Base-by-base conservation (phyloP, 768 basidiomycete genomes). In the Leccinum longicurvipes region DNA sequence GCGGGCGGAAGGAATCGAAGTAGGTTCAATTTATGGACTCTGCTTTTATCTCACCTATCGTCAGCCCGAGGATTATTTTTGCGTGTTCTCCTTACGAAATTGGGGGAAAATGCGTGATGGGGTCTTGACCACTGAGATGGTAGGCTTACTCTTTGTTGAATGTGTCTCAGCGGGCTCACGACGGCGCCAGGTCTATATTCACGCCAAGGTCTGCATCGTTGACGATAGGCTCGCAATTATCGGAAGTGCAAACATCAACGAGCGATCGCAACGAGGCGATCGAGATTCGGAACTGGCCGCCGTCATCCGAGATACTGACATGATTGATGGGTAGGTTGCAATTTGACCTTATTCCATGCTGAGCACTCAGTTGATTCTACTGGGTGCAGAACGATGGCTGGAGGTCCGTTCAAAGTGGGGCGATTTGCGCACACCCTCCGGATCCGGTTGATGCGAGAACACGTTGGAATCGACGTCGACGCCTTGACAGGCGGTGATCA, bases 171-270 rank as follows among this genome's bases (percentile, higher is more conserved):
- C 29, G 44, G 48, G 39, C 59, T 68, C 25, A 70, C 14, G 42
- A 51, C 10, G 49, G 27, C 63, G 27, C 11, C 58, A 89, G 84
- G 85, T 96, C 21, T 95, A 97, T 72, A 91, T 96, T 58, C 93
- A 96, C 67, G 89, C 45, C 27, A 63, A 76, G 61, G 52, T 78
- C 19, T 87, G 87, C 63, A 86, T 98, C 53, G 94, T 98, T 5
- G 97, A 99, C 68, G 96, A 99, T 69, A 85, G 97, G 51, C 76
- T 94, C 55, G 93, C 84, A 29, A 93, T 97, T 66, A 97, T 97
- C 60, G 93, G 93, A 15, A 94, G 93, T 53, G 96, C 96, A 17
- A 98, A 97, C 70, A 93, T 99, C 76, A 98, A 99, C 67, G 97
- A 99, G 69, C 85, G 97, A 34, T 96, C 93, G 14, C 91, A 92